Base-by-base conservation (phyloP, 208 protist genomes). In the Plasmodiophora brassicae region DNA sequence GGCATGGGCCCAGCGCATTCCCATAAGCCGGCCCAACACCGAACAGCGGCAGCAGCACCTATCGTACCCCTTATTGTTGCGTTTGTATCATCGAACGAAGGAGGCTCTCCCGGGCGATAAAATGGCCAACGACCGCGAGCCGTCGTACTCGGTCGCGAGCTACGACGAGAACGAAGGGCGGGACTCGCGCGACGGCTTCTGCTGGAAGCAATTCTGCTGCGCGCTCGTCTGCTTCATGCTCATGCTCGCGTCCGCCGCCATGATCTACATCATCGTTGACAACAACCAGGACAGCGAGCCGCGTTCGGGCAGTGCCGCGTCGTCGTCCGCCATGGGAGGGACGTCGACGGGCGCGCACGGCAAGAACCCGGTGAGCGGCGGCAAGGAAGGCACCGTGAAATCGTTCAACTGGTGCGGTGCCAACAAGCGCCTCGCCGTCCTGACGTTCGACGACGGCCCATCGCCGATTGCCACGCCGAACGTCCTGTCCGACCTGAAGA, bases 121-220 rank as follows among this genome's bases (percentile, higher is more conserved):
- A n/a, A n/a, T n/a, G n/a, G n/a, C n/a, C n/a, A n/a, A 78, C n/a
- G 41, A 78, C 41, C 20, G 32, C n/a, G 65, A 78, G n/a, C 65
- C 65, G 5, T 78, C 65, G n/a, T 78, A 78, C n/a, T 38, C 14
- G 20, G 65, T 32, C n/a, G 50, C 14, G 25, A 44, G 32, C 32
- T 78, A 78, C 41, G 65, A 78, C n/a, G 41, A 38, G 32, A 78
- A 78, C n/a, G 5, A n/a, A 38, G 41, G 14, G 5, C 32, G 32
- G 32, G 14, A n/a, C 20, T 5, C 65, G 14, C 32, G 65, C 5
- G 14, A 8, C 65, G 65, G 65, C n/a, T 78, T 78, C n/a, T 78
- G 65, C 65, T 78, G 65, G 65, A 78, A 78, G 41, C 65, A 78
- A 32, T 78, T 78, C 65, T 78, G 65, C n/a, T 78, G 65, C 65